Conservation (phyloP, 345 rosid species). For the Melastoma malabathricum region DNA sequence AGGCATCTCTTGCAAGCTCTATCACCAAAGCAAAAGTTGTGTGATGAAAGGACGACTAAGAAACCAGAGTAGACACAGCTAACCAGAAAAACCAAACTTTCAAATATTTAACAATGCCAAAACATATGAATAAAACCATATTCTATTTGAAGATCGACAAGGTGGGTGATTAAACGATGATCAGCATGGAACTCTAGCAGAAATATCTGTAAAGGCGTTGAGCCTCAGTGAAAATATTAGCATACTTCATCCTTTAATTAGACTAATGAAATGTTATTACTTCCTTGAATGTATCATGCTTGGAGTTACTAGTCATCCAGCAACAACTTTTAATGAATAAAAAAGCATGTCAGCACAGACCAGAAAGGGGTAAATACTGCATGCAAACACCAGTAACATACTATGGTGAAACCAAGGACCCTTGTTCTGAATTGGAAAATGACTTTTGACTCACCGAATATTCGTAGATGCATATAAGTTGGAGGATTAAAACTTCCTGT, state of each 20-base stretch:
- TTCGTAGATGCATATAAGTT: constrained; percentile 82
- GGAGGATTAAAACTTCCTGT: constrained; percentile 98
- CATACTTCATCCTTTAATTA: neutral
- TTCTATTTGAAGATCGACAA: no score
- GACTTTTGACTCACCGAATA: constrained; percentile 45
- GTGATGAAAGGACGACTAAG: constrained; percentile 8
- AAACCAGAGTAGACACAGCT: neutral
- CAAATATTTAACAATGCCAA: neutral
- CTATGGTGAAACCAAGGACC: neutral
- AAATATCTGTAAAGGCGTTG: neutral
- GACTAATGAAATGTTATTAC: neutral
- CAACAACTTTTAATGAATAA: neutral
- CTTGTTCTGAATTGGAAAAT: neutral
- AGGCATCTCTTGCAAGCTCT: constrained; percentile 82
- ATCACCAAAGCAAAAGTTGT: neutral
- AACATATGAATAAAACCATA: no score
- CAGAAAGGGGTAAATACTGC: neutral
- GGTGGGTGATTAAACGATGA: no score
- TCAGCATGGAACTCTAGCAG: no score
- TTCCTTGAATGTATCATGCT: neutral
- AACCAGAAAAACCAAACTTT: neutral
- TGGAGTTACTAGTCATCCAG: neutral
- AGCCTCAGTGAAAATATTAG: neutral
- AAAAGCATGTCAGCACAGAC: neutral
- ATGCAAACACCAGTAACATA: no score